Evolutionary conservation across 78 protist genomes (phyloP).

Genomic region (Acrasis kona): DNA sequence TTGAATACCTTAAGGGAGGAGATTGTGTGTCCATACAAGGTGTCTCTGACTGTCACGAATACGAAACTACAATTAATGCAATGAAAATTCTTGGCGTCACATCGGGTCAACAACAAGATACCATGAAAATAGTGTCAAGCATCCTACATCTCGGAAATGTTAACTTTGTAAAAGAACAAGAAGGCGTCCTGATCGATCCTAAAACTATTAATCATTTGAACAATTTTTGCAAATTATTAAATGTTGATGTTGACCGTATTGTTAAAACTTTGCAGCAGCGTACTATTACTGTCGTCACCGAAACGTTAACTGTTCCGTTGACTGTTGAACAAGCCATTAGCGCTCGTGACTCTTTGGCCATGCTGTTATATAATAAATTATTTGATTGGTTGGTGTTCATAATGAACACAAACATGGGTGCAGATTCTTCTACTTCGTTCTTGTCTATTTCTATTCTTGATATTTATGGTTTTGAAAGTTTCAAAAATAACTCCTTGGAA

Average conservation of each 20-base stretch:
- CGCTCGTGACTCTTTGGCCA: conserved; percentile 81
- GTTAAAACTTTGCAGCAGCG: background rate
- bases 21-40: conserved; percentile 60
- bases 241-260: conserved; percentile 14
- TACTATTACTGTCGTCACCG: background rate
- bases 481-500: conserved; percentile 14
- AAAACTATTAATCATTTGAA: conserved; percentile 15
- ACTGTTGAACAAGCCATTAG: no score
- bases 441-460: no score
- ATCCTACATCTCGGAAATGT: conserved; percentile 76
- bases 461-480: conserved; percentile 24
- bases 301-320: no score
- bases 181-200: conserved; percentile 24
- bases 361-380: conserved; percentile 84
- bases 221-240: background rate
- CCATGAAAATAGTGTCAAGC: no score
- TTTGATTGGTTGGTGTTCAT: conserved; percentile 87
- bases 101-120: no score
- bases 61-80: conserved; percentile 45
- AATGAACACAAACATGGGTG: no score
- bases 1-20: conserved; percentile 24
- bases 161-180: conserved; percentile 22
- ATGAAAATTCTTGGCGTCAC: conserved; percentile 68
- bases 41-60: conserved; percentile 66
- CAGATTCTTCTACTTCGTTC: no score